These are phyloP conservation scores for Fonsecaea nubica DNA, from an alignment of 2,329 filamentous ascomycete genomes.

Conservation along the genomic window DNA sequence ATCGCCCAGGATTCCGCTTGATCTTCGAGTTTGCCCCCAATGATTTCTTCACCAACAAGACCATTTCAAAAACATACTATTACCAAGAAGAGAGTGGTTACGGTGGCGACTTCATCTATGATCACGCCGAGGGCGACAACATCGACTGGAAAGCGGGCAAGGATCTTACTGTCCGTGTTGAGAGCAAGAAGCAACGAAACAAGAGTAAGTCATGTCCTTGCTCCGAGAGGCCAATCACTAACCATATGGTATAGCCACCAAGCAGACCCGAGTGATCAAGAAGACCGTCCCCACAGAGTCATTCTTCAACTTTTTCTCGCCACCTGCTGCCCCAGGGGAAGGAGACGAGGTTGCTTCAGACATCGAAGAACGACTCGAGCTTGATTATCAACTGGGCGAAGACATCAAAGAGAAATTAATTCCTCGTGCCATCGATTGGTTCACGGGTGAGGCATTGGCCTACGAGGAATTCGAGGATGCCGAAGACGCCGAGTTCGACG, in stretches of 20 bases:
- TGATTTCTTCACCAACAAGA: slow-evolving; percentile 97
- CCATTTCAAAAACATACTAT: slow-evolving; percentile 96
- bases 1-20: slow-evolving; percentile 95
- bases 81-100: slow-evolving; percentile 99
- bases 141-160: slow-evolving; percentile 95
- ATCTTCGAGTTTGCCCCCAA: slow-evolving; percentile 98
- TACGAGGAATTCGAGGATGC: slow-evolving; percentile 94
- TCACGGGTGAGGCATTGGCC: slow-evolving; percentile 95
- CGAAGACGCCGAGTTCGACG: slow-evolving; percentile 79
- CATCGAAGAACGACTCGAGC: slow-evolving; percentile 95
- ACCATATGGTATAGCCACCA: slow-evolving; percentile 72
- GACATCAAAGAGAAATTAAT: slow-evolving; percentile 99
- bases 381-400: slow-evolving; percentile 98
- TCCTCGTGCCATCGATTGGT: slow-evolving; percentile 98
- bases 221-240: slow-evolving; percentile 20
- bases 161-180: slow-evolving; percentile 90
- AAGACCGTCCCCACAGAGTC: slow-evolving; percentile 98
- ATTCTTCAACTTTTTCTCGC: slow-evolving; percentile 99
- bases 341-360: slow-evolving; percentile 78
- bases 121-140: slow-evolving; percentile 97
- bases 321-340: slow-evolving; percentile 81
- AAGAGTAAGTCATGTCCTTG: slow-evolving; percentile 75
- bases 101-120: slow-evolving; percentile 98
- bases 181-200: slow-evolving; percentile 99
- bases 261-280: slow-evolving; percentile 98